Evolutionary conservation across 2,329 filamentous ascomycete species (phyloP), one percentile per base, ranked within the genome.

Genomic region (Penicillium sp.): DNA sequence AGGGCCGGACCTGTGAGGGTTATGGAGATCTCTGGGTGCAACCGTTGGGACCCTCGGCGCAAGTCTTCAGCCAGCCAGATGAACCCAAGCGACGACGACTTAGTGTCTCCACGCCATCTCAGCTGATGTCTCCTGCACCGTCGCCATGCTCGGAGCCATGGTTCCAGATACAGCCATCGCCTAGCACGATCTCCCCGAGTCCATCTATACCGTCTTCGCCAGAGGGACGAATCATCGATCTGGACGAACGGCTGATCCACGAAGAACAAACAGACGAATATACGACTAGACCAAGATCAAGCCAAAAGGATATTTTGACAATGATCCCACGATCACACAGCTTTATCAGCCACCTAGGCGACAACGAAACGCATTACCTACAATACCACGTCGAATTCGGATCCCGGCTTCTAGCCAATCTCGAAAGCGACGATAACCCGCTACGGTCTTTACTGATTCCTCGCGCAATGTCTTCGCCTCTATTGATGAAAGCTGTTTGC

Each of bases 1-100:
- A 70, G 45, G 70, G 70, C 4, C 60, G 68, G 15, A 54, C 49
- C n/a, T 73, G 70, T 40, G 70, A 72, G 51, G 70, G 70, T 8
- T 73, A 73, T 61, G 62, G 65, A 12, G 71, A 67, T 17, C 62
- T 72, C 36, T 73, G 70, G 70, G 64, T 64, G 42, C 57, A 63
- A 29, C 69, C 70, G 9, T 51, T 73, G 18, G 59, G 64, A n/a
- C 70, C 69, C 13, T 64, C 61, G 3, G 61, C 68, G 20, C 55
- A 61, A 21, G 55, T 67, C 18, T 72, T 71, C 30, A 63, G 60
- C n/a, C 54, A 63, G 13, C 15, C 33, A 20, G 53, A 49, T 32
- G 17, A 39, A 10, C 23, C 60, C 15, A 68, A 66, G 46, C 55
- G 61, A 48, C 60, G 58, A 9, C 54, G 53, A 30, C 47, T 61